A percentile compares a stretch with the other conserved stretches of the same genome.
These are phyloP conservation scores for Panaeolus cyanescens DNA, from an alignment of 768 basidiomycete genomes.

Conservation along the genomic window DNA sequence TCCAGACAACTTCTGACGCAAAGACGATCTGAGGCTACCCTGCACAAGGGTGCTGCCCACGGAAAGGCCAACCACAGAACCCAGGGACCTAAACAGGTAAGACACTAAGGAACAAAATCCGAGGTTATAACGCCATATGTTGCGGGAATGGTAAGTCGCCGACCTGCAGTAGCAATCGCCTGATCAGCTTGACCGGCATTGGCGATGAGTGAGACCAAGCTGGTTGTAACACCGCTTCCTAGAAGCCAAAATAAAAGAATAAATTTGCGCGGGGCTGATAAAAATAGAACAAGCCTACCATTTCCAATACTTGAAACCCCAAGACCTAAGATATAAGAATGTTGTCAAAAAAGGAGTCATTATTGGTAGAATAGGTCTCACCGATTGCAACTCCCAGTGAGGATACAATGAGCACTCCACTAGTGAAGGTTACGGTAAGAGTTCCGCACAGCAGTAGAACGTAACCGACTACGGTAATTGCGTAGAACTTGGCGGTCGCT, in stretches of 20 bases:
- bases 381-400: slow-evolving; percentile 41
- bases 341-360: background rate
- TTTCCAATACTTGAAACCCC: slow-evolving; percentile 39
- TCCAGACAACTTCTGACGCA: slow-evolving; percentile 43
- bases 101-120: slow-evolving; percentile 40
- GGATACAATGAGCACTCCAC: slow-evolving; percentile 40
- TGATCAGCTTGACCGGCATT: slow-evolving; percentile 64
- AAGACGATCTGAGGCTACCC: slow-evolving; percentile 43
- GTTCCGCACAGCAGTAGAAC: slow-evolving; percentile 38
- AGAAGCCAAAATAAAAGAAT: background rate
- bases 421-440: slow-evolving; percentile 35
- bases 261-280: background rate
- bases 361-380: slow-evolving; percentile 24
- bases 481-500: slow-evolving; percentile 57
- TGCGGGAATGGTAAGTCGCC: slow-evolving; percentile 8
- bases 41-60: slow-evolving; percentile 60
- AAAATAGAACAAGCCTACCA: slow-evolving; percentile 24
- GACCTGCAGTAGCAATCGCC: slow-evolving; percentile 66
- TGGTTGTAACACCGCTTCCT: slow-evolving; percentile 58
- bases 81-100: slow-evolving; percentile 67
- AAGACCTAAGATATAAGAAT: slow-evolving; percentile 26
- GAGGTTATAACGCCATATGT: background rate
- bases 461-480: slow-evolving; percentile 47
- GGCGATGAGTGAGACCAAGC: slow-evolving; percentile 60
- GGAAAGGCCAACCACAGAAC: slow-evolving; percentile 58